These are phyloP conservation scores for Fraxinus angustifolia DNA, from an alignment of 305 asterid genomes.

Conservation along the genomic window DNA sequence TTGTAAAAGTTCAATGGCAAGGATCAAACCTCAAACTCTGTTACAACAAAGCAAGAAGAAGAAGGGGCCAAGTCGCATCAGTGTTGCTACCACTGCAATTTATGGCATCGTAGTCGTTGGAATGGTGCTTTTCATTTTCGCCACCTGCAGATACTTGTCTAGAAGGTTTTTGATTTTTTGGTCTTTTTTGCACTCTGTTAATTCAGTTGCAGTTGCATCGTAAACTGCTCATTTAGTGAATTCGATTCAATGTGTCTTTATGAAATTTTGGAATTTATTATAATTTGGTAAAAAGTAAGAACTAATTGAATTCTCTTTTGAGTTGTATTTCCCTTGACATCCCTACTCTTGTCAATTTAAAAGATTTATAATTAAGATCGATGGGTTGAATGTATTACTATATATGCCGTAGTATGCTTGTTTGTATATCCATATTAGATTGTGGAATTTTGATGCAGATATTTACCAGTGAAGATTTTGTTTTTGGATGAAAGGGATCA, in stretches of 20 bases:
- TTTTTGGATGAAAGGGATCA: not conserved
- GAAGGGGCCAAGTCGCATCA: conserved; percentile 58
- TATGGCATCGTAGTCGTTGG: conserved; percentile 47
- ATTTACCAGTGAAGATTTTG: not conserved
- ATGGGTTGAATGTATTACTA: not conserved
- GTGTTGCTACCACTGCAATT: conserved; percentile 40
- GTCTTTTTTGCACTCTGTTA: not conserved
- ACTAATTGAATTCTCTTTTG: conserved; percentile 13
- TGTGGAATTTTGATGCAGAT: not conserved
- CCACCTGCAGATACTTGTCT: conserved; percentile 71
- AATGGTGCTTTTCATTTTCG: conserved; percentile 49
- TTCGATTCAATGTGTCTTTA: not conserved
- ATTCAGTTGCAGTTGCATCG: not conserved
- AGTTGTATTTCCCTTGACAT: not conserved
- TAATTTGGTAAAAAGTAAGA: conserved; percentile 5
- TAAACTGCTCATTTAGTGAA: conserved; percentile 1
- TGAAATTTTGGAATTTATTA: not conserved
- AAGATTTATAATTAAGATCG: not conserved
- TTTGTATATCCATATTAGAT: not conserved
- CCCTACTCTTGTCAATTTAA: not conserved
- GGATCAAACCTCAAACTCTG: conserved; percentile 96
- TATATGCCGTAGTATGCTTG: not conserved
- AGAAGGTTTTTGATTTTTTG: conserved; percentile 37
- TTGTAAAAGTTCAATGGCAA: conserved; percentile 53
- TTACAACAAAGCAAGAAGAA: conserved; percentile 94